Evolutionary conservation across 2,329 filamentous ascomycete species (phyloP).

Genomic region (Teratosphaeria destructans): DNA sequence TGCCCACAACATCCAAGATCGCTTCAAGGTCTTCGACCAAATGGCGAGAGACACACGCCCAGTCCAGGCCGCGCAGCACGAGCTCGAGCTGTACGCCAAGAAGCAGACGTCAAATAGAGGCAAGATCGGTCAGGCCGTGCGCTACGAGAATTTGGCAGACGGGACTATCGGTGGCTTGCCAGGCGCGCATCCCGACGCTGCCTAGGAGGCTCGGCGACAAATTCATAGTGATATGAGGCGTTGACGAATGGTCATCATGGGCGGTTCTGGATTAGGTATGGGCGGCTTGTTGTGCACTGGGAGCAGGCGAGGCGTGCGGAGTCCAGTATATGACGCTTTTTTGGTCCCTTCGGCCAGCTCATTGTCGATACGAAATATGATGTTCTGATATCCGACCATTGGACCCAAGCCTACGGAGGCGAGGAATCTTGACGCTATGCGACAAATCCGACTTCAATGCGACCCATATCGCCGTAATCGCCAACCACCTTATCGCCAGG

Average conservation of each 20-base stretch:
- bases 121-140: not conserved
- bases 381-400: not conserved
- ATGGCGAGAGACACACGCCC: not conserved
- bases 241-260: not conserved
- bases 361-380: not conserved
- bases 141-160: not conserved
- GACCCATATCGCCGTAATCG: constrained; percentile 1
- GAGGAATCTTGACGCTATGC: not conserved
- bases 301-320: not conserved
- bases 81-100: not conserved
- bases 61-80: not conserved
- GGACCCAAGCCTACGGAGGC: not conserved
- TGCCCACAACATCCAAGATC: not conserved
- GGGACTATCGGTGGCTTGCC: not conserved
- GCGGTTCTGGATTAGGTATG: not conserved
- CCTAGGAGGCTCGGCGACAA: not conserved
- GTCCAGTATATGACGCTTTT: not conserved
- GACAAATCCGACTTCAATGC: not conserved
- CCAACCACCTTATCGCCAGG: not conserved
- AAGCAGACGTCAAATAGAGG: not conserved
- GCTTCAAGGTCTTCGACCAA: not conserved
- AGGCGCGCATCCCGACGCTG: not conserved
- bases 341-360: not conserved
- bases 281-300: not conserved
- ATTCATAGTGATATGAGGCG: not conserved